Evolutionary conservation across 805 yeast species (phyloP).

Genomic region (Yarrowia hollandica): DNA sequence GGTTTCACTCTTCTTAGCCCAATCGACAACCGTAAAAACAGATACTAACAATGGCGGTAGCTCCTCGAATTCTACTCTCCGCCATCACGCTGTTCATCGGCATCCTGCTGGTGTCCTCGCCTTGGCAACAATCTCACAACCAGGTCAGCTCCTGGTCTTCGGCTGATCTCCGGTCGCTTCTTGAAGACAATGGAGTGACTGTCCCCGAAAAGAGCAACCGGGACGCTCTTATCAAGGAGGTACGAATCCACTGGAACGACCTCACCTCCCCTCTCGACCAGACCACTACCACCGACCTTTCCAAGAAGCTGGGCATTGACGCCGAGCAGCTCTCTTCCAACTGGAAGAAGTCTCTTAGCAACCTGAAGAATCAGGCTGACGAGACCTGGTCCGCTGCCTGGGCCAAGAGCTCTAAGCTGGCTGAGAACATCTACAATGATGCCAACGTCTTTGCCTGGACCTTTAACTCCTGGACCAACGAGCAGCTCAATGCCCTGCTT

Average conservation of each 20-base stretch:
- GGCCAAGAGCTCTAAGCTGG: slow-evolving; percentile 27
- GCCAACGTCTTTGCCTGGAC: slow-evolving; percentile 21
- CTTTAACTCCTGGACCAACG: slow-evolving; percentile 18
- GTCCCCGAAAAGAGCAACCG: slow-evolving; percentile 12
- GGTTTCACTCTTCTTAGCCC: background rate
- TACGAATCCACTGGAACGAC: slow-evolving; percentile 28
- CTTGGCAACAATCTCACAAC: background rate
- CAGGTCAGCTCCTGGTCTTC: slow-evolving; percentile 23
- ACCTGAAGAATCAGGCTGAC: slow-evolving; percentile 26
- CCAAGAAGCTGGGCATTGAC: slow-evolving; percentile 15
- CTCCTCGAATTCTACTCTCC: slow-evolving; percentile 27
- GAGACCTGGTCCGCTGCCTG: slow-evolving; percentile 27
- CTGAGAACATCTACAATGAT: slow-evolving; percentile 24
- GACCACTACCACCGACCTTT: background rate
- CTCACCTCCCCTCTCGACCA: slow-evolving; percentile 29
- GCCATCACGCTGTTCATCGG: slow-evolving; percentile 27
- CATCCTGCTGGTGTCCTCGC: slow-evolving; percentile 26
- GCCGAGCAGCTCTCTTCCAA: slow-evolving; percentile 15
- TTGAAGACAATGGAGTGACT: slow-evolving; percentile 24
- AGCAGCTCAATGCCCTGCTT: slow-evolving; percentile 20
- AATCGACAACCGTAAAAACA: background rate
- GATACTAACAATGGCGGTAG: slow-evolving; percentile 23
- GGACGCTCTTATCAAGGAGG: slow-evolving; percentile 22
- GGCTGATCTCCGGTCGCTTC: slow-evolving; percentile 19
- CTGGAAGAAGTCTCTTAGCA: slow-evolving; percentile 20